Conservation (phyloP, 208 protist genomes). For the Crithidia bombi region DNA sequence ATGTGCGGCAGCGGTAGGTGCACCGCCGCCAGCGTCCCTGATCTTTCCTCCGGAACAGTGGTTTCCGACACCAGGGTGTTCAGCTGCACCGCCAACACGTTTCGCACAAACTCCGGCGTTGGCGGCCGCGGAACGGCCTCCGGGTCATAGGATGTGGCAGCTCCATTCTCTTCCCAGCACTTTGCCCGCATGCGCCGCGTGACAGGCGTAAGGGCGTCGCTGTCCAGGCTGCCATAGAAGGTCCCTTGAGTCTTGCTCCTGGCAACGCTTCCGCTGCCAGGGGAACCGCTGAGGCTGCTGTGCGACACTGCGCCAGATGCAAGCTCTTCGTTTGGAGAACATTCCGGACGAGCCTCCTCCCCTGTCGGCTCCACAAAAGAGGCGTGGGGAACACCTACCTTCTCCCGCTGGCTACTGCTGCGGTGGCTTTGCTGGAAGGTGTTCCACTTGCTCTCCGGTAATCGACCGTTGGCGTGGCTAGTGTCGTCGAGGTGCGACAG, state of each 20-base stretch:
- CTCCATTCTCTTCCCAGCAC: constrained; percentile 25
- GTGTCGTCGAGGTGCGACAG: background rate
- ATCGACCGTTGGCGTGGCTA: background rate
- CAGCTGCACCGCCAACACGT: constrained; percentile 8
- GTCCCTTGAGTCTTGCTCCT: background rate
- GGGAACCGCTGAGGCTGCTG: constrained; percentile 2
- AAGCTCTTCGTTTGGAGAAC: background rate
- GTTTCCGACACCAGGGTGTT: background rate
- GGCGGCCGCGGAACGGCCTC: background rate
- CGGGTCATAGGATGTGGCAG: background rate
- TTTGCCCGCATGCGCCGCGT: constrained; percentile 8
- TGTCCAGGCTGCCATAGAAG: constrained; percentile 16
- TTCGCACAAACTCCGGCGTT: constrained; percentile 24
- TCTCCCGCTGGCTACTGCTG: background rate
- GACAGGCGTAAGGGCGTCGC: constrained; percentile 16
- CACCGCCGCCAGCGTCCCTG: background rate
- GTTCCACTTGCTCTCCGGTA: too few species aligned
- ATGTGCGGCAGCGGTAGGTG: background rate
- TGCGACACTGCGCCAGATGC: background rate
- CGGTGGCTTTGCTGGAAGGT: too few species aligned
- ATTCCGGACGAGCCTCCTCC: background rate
- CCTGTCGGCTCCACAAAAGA: background rate
- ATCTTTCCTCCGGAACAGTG: background rate
- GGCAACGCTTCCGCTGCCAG: background rate
- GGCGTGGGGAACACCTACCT: background rate